These are phyloP conservation scores for Rhodocollybia butyracea DNA, from an alignment of 768 basidiomycete species.

Conservation along the genomic window DNA sequence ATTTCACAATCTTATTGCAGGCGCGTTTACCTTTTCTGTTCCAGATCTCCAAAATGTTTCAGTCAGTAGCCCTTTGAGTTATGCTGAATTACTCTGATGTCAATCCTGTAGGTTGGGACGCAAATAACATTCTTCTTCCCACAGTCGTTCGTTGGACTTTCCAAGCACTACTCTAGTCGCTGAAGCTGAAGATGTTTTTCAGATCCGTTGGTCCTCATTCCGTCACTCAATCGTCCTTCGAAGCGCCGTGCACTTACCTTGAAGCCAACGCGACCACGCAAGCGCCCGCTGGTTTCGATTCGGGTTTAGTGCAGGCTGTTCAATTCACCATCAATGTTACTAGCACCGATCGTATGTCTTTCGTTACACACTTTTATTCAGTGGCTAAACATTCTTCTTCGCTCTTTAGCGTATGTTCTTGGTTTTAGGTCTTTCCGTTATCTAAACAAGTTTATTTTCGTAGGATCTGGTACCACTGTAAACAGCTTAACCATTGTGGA, in stretches of 20 bases:
- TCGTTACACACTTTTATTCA: not conserved
- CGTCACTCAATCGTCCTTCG: slow-evolving; percentile 56
- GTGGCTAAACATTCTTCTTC: not conserved
- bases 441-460: not conserved
- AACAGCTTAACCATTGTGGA: slow-evolving; percentile 44
- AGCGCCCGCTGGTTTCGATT: slow-evolving; percentile 48
- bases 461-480: slow-evolving; percentile 62
- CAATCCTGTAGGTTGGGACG: slow-evolving; percentile 18
- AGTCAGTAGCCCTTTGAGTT: too few species aligned
- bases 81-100: too few species aligned
- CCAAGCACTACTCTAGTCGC: not conserved
- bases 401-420: not conserved
- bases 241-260: slow-evolving; percentile 48
- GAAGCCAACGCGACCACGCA: slow-evolving; percentile 28
- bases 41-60: too few species aligned
- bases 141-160: slow-evolving; percentile 29
- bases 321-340: slow-evolving; percentile 48
- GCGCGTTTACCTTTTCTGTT: too few species aligned
- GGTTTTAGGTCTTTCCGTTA: too few species aligned
- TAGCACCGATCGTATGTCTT: slow-evolving; percentile 42
- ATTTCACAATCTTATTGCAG: too few species aligned
- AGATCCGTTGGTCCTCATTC: slow-evolving; percentile 41
- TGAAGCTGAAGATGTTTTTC: slow-evolving; percentile 19
- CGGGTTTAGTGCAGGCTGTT: slow-evolving; percentile 36
- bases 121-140: slow-evolving; percentile 54